Percentiles rank a stretch among this genome's conserved stretches.
Conservation (phyloP, 2,329 filamentous ascomycete genomes). For the Fusarium mexicanum region DNA sequence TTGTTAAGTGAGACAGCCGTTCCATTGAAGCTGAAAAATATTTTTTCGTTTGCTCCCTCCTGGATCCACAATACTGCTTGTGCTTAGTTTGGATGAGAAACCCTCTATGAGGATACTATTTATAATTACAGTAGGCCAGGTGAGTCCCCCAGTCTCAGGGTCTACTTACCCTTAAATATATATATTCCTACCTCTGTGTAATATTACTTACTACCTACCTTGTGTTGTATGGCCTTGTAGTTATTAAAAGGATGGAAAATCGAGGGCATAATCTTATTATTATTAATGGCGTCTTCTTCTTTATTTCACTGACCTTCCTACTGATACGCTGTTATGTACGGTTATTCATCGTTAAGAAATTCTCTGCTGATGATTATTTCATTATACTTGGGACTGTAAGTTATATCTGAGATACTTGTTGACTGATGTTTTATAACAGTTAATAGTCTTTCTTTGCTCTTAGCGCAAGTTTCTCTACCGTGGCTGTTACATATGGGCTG, state of each 20-base stretch:
- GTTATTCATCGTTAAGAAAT: rapidly evolving
- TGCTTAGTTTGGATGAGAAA: too few species aligned
- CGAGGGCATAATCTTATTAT: rapidly evolving
- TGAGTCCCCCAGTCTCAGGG: too few species aligned
- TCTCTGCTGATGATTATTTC: background rate
- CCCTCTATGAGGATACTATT: too few species aligned
- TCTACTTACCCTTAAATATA: too few species aligned
- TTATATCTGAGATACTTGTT: rapidly evolving
- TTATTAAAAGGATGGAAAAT: rapidly evolving
- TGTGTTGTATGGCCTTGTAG: rapidly evolving
- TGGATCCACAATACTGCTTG: too few species aligned
- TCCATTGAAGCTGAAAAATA: background rate
- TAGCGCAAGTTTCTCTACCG: rapidly evolving
- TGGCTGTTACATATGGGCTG: background rate
- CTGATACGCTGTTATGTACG: background rate
- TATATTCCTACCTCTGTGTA: background rate
- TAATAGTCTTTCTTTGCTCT: background rate
- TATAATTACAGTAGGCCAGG: background rate
- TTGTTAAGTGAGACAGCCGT: background rate
- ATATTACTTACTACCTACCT: background rate
- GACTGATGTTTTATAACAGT: rapidly evolving
- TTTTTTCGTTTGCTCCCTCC: background rate
- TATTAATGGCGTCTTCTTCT: background rate
- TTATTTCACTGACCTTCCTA: background rate
- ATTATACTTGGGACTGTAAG: background rate